Conservation (phyloP, 176 grass and related monocot species). For the Avena atlantica region DNA sequence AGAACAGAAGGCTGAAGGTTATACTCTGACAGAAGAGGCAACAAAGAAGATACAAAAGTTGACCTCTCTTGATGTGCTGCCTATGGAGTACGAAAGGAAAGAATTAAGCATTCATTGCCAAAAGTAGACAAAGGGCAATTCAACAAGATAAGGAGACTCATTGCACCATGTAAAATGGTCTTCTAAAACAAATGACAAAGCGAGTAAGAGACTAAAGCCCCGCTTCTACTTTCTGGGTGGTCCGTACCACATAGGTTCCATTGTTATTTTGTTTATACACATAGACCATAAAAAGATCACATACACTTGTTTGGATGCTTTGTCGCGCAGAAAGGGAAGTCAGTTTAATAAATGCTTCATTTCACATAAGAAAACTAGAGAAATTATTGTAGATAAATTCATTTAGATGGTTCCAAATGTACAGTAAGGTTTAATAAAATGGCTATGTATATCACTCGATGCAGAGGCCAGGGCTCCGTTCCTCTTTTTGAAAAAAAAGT, state of each 20-base stretch:
- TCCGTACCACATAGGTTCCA: background rate
- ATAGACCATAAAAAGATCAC: background rate
- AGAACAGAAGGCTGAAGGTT: constrained; percentile 71
- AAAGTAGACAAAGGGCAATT: constrained; percentile 2
- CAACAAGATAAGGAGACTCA: constrained; percentile 23
- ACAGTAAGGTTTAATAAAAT: background rate
- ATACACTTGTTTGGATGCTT: background rate
- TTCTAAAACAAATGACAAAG: constrained; percentile 30
- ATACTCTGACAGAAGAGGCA: constrained; percentile 90
- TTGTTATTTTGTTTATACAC: background rate
- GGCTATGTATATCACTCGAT: too few relatives aligned
- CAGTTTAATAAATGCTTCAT: background rate
- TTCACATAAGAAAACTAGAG: constrained; percentile 24
- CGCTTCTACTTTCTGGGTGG: background rate
- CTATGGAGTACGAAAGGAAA: constrained; percentile 53
- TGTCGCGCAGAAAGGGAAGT: constrained; percentile 9
- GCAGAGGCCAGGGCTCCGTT: too few relatives aligned
- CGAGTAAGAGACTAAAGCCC: background rate
- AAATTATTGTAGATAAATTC: background rate
- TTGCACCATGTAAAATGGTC: background rate
- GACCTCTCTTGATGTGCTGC: constrained; percentile 96
- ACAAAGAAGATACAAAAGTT: constrained; percentile 88
- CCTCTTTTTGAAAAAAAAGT: background rate
- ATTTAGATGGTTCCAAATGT: constrained; percentile 2
- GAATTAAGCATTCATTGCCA: constrained; percentile 28